Evolutionary conservation across 495 filamentous ascomycete species (phyloP).

Genomic region (Xylaria nigripes): DNA sequence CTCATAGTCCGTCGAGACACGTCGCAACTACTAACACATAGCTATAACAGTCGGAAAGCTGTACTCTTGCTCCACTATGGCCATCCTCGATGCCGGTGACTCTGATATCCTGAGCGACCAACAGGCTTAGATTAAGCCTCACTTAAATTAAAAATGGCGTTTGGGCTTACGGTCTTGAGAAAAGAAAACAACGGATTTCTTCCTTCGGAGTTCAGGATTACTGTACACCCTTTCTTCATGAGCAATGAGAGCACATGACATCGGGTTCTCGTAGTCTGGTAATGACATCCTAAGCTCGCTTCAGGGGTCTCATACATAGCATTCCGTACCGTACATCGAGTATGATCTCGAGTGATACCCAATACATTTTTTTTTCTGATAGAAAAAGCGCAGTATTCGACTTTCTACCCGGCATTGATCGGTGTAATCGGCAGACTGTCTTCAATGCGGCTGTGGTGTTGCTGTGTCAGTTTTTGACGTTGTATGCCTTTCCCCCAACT

Average conservation of each 20-base stretch:
- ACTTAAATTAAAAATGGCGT: slow-evolving; percentile 30
- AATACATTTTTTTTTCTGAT: slow-evolving; percentile 7
- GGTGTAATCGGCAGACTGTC: neutral
- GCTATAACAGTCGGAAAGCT: slow-evolving; percentile 64
- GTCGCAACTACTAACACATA: slow-evolving; percentile 23
- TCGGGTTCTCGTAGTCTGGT: slow-evolving; percentile 10
- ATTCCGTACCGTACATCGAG: slow-evolving; percentile 7
- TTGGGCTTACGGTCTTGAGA: slow-evolving; percentile 27
- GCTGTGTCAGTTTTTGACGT: neutral
- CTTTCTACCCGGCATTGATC: neutral
- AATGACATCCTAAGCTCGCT: neutral
- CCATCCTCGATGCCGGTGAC: slow-evolving; percentile 94
- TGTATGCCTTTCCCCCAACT: neutral
- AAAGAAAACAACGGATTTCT: slow-evolving; percentile 11
- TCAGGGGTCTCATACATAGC: slow-evolving; percentile 1
- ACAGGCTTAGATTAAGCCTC: slow-evolving; percentile 42
- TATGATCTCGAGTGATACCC: slow-evolving; percentile 27
- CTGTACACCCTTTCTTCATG: slow-evolving; percentile 1
- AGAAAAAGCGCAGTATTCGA: neutral
- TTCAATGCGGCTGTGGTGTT: too few relatives aligned
- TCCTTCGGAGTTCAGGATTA: slow-evolving; percentile 5
- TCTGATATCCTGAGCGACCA: slow-evolving; percentile 82
- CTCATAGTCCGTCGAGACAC: neutral
- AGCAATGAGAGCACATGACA: slow-evolving; percentile 4
- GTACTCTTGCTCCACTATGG: slow-evolving; percentile 86